Percentiles rank a stretch among this genome's conserved stretches.
These are phyloP conservation scores for Pichia norvegensis DNA, from an alignment of 1,139 yeast species.

Conservation along the genomic window DNA sequence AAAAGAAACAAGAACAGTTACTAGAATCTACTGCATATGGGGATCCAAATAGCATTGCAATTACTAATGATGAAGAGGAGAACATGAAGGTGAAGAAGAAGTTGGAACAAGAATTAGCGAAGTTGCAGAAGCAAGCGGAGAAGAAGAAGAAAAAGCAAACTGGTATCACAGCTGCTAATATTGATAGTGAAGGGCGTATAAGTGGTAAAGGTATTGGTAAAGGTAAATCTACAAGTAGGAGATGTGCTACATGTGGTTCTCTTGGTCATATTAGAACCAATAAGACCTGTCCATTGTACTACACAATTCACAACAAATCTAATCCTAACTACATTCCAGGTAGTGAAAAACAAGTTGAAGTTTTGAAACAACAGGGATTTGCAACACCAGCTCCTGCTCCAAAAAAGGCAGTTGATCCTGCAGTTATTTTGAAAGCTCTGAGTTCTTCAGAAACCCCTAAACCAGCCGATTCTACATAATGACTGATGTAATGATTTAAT, in stretches of 20 bases:
- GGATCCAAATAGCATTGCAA: slow-evolving; percentile 53
- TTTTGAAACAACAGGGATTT: slow-evolving; percentile 10
- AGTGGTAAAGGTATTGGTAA: slow-evolving; percentile 64
- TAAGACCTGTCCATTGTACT: slow-evolving; percentile 80
- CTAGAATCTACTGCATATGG: slow-evolving; percentile 46
- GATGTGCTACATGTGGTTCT: slow-evolving; percentile 93
- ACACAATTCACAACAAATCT: slow-evolving; percentile 28
- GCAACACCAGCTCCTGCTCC: slow-evolving; percentile 1
- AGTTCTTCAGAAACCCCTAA: not conserved
- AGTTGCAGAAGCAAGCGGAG: slow-evolving; percentile 67
- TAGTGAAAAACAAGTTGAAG: slow-evolving; percentile 21
- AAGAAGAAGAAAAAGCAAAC: slow-evolving; percentile 33
- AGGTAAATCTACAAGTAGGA: slow-evolving; percentile 72
- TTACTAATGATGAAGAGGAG: slow-evolving; percentile 80
- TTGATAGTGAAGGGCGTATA: slow-evolving; percentile 33
- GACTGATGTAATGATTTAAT: too few species aligned
- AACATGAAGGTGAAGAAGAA: slow-evolving; percentile 73
- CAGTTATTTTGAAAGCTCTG: not conserved
- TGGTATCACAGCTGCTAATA: slow-evolving; percentile 45
- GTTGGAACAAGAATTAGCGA: slow-evolving; percentile 78
- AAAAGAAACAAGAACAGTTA: slow-evolving; percentile 53
- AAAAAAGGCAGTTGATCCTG: not conserved
- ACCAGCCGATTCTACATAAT: not conserved
- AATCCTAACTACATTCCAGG: slow-evolving; percentile 29
- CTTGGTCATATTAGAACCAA: slow-evolving; percentile 91